phyloP scores from a whole-genome alignment of 2,329 filamentous ascomycete species.

The Botrytis cinerea region DNA sequence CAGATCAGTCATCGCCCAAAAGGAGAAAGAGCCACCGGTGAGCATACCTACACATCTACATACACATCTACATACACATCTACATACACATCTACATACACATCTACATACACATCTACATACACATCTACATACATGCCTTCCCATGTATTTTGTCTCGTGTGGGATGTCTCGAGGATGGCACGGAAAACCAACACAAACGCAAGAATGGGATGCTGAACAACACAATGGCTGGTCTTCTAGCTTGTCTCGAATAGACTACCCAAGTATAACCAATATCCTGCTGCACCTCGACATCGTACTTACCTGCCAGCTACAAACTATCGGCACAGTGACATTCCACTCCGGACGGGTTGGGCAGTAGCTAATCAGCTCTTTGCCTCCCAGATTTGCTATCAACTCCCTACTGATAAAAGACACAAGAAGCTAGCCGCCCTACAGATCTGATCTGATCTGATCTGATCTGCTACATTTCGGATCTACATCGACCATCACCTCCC shows the following conservation, averaged over 20 bases:
- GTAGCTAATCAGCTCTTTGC: not conserved
- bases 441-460: not conserved
- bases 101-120: no score
- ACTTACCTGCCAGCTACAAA: not conserved
- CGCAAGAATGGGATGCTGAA: not conserved
- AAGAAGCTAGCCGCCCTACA: not conserved
- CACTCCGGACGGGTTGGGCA: not conserved
- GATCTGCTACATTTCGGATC: not conserved
- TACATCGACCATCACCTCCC: not conserved
- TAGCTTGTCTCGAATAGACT: not conserved
- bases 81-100: no score
- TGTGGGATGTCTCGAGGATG: not conserved
- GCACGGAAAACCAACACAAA: not conserved
- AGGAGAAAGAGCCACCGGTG: no score
- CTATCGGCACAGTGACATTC: not conserved
- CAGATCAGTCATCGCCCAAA: no score
- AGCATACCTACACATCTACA: no score
- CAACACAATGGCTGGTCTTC: not conserved
- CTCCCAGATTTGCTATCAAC: no score
- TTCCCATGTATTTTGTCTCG: not conserved
- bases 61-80: no score
- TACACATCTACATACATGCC: no score
- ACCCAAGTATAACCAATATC: not conserved
- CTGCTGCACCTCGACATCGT: not conserved
- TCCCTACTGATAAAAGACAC: no score